Evolutionary conservation across 805 yeast species (phyloP).

Genomic region (Candida orba): DNA sequence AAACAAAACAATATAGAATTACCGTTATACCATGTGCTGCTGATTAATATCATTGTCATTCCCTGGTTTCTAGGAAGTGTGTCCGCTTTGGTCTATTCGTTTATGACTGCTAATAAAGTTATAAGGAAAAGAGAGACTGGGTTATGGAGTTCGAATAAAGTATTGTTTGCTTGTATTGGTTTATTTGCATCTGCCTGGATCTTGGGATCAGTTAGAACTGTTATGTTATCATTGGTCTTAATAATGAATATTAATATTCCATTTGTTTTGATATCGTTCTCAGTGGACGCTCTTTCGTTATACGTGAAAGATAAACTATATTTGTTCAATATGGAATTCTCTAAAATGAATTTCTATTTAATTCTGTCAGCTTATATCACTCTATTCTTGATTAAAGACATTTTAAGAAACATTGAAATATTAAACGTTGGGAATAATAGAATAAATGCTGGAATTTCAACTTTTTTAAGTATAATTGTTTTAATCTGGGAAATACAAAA

Average conservation of each 20-base stretch:
- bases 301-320: constrained; percentile 2
- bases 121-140: background rate
- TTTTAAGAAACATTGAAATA: constrained; percentile 13
- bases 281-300: constrained; percentile 10
- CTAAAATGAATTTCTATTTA: constrained; percentile 3
- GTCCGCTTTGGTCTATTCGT: constrained; percentile 9
- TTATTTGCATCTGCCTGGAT: constrained; percentile 10
- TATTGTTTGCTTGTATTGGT: constrained; percentile 6
- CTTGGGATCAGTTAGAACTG: constrained; percentile 21
- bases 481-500: constrained; percentile 2
- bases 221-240: constrained; percentile 14
- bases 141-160: constrained; percentile 1
- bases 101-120: background rate
- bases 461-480: background rate
- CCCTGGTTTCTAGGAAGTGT: constrained; percentile 14
- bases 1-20: constrained; percentile 2
- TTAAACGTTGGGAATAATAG: background rate
- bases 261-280: constrained; percentile 5
- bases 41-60: constrained; percentile 2
- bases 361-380: constrained; percentile 4
- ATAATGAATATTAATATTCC: constrained; percentile 13
- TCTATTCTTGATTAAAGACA: constrained; percentile 4
- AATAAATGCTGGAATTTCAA: background rate
- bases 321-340: constrained; percentile 1
- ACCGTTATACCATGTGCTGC: constrained; percentile 1